Conservation (phyloP, 305 asterid genomes). For the Fraxinus nigra region DNA sequence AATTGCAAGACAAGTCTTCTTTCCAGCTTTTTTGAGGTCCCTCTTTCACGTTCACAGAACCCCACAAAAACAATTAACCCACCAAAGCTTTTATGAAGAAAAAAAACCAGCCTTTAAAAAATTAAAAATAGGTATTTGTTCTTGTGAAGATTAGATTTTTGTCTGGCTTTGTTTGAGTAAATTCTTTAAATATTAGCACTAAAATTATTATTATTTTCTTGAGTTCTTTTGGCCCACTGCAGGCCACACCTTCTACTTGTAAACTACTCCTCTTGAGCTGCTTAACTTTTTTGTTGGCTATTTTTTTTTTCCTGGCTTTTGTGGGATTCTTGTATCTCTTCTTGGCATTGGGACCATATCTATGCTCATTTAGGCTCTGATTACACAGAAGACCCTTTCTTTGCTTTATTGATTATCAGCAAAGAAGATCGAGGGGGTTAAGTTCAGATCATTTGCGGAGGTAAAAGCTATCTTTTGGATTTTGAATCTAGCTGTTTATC, state of each 20-base stretch:
- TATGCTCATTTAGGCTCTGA: slow-evolving; percentile 48
- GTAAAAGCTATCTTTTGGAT: slow-evolving; percentile 36
- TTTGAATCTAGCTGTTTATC: background rate
- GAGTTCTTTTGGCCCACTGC: slow-evolving; percentile 59
- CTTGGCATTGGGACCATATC: slow-evolving; percentile 47
- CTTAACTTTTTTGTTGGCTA: slow-evolving; percentile 28
- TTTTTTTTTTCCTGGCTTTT: slow-evolving; percentile 13
- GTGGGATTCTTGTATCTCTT: slow-evolving; percentile 33
- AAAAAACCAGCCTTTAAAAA: slow-evolving; percentile 26
- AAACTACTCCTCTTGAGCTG: slow-evolving; percentile 51
- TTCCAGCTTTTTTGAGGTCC: slow-evolving; percentile 46
- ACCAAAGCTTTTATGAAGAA: slow-evolving; percentile 28
- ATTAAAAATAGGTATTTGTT: slow-evolving; percentile 13
- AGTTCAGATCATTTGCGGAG: slow-evolving; percentile 46
- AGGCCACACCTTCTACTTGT: slow-evolving; percentile 52
- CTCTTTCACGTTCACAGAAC: slow-evolving; percentile 42
- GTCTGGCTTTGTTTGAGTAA: slow-evolving; percentile 46
- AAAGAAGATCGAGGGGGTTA: slow-evolving; percentile 61
- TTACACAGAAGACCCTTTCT: slow-evolving; percentile 28
- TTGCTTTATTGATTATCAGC: slow-evolving; percentile 45
- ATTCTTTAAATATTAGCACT: slow-evolving; percentile 25
- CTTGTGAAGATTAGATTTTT: slow-evolving; percentile 47
- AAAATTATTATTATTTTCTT: slow-evolving; percentile 32
- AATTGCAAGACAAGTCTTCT: slow-evolving; percentile 80
- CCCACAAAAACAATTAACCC: slow-evolving; percentile 48